These are phyloP conservation scores for Pleurozium schreberi DNA, from an alignment of 225 moss, liverwort and hornwort species.

Conservation along the genomic window DNA sequence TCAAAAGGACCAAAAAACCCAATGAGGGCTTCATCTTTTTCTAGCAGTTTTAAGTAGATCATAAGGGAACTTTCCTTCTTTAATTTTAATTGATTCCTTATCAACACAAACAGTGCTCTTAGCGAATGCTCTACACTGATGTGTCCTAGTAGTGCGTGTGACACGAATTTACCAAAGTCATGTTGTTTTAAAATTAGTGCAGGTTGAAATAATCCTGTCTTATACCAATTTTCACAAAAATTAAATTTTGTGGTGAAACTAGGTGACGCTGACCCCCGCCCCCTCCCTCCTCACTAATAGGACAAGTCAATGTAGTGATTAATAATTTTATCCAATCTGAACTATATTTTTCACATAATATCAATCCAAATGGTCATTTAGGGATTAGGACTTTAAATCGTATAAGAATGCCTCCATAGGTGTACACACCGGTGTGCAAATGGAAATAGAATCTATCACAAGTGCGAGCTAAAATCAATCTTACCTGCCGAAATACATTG, in stretches of 20 bases:
- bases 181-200: no score
- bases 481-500: conserved; percentile 73
- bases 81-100: no score
- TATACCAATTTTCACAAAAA: neutral
- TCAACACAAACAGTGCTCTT: neutral
- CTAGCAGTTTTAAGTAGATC: neutral
- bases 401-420: neutral
- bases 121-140: neutral
- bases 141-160: neutral
- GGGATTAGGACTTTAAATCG: neutral
- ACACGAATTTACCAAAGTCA: neutral
- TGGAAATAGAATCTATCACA: neutral
- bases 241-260: neutral
- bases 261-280: neutral
- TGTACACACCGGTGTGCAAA: neutral
- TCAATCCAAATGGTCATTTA: neutral
- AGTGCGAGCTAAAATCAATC: neutral
- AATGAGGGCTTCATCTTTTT: neutral
- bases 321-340: neutral
- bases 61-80: neutral
- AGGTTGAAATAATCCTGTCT: neutral
- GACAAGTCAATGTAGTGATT: neutral
- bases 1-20: neutral
- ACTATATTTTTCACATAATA: neutral
- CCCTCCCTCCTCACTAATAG: neutral